Evolutionary conservation across 768 basidiomycete species (phyloP).

Genomic region (Calocera cornea): DNA sequence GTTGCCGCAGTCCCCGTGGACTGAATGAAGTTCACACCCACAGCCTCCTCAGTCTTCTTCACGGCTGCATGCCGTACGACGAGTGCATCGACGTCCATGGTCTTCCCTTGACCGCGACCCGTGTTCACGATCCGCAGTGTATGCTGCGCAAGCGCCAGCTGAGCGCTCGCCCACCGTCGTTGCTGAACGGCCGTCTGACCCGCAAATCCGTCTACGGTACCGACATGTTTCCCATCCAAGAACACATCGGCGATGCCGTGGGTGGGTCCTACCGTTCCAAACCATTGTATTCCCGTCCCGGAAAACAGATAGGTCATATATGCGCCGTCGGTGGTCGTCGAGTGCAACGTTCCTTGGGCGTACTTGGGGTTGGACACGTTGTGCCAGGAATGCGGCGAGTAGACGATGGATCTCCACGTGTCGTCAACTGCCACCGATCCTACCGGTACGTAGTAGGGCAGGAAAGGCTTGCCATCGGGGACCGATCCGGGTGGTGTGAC

Average conservation of each 20-base stretch:
- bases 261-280: conserved; percentile 41
- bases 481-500: background rate
- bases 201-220: conserved; percentile 36
- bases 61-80: conserved; percentile 37
- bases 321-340: background rate
- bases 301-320: conserved; percentile 5
- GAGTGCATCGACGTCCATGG: conserved; percentile 50
- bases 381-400: conserved; percentile 22
- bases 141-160: conserved; percentile 40
- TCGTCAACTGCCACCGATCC: conserved; percentile 62
- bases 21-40: background rate
- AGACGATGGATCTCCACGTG: conserved; percentile 49
- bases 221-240: conserved; percentile 40
- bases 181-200: conserved; percentile 36
- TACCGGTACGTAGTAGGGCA: conserved; percentile 59
- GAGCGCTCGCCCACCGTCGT: conserved; percentile 48
- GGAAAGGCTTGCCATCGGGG: conserved; percentile 28
- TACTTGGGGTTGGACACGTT: background rate
- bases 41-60: background rate
- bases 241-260: conserved; percentile 47
- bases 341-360: conserved; percentile 6
- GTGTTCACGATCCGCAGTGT: conserved; percentile 50
- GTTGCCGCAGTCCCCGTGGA: conserved; percentile 7
- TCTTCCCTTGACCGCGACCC: conserved; percentile 27
- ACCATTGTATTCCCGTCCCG: conserved; percentile 52